Percentiles rank a stretch among this genome's conserved stretches.
These are phyloP conservation scores for Coelastrella sp. DNA, from an alignment of 139 green algal species.

Conservation along the genomic window DNA sequence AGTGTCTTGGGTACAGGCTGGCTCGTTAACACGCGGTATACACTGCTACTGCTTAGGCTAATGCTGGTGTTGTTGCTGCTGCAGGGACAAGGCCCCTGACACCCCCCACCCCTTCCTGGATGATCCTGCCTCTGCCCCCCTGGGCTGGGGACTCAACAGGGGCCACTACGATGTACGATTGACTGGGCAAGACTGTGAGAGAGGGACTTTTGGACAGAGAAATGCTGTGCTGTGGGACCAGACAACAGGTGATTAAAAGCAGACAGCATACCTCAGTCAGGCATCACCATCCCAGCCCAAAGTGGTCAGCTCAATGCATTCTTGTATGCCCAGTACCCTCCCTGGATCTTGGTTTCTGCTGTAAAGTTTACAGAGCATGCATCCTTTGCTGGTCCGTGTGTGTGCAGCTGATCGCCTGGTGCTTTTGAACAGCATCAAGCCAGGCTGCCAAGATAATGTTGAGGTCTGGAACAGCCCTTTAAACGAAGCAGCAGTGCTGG, in stretches of 20 bases:
- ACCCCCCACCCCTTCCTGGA: slow-evolving; percentile 50
- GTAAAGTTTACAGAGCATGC: neutral
- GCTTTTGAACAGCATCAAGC: slow-evolving; percentile 70
- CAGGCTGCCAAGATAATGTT: slow-evolving; percentile 66
- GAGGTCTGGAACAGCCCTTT: slow-evolving; percentile 77
- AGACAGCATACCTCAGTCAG: neutral
- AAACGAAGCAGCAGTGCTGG: slow-evolving; percentile 77
- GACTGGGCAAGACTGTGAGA: slow-evolving; percentile 77
- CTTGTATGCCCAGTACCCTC: no score
- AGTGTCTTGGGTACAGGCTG: neutral
- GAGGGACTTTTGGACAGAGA: slow-evolving; percentile 89
- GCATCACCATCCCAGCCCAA: neutral
- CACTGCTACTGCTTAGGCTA: neutral
- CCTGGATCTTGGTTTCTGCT: neutral
- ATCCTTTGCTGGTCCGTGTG: neutral
- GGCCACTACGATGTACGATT: slow-evolving; percentile 74
- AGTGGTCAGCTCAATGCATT: no score
- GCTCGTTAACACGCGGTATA: neutral
- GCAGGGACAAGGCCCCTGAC: slow-evolving; percentile 34
- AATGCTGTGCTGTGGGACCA: slow-evolving; percentile 80
- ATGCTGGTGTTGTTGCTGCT: neutral
- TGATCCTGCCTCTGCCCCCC: slow-evolving; percentile 8
- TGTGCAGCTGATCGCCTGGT: slow-evolving; percentile 25
- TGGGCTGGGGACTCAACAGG: slow-evolving; percentile 61
- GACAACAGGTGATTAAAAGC: neutral